A percentile compares a stretch with the other conserved stretches of the same genome.
These are phyloP conservation scores for Globisporangium carolinianum DNA, from an alignment of 352 stramenopile genomes.

Conservation along the genomic window DNA sequence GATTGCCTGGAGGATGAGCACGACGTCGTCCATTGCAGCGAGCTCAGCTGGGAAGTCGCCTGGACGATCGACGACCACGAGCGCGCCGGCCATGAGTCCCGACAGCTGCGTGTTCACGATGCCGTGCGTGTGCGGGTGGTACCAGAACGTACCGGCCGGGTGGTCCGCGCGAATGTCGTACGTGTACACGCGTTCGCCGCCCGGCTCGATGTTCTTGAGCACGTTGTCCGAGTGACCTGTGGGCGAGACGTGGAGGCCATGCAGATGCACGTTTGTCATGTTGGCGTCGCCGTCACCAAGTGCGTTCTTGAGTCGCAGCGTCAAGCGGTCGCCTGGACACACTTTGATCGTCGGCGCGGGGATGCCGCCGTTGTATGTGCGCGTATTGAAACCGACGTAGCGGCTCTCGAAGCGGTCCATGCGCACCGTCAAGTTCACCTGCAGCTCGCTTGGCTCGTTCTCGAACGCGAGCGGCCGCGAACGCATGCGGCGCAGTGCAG, in stretches of 20 bases:
- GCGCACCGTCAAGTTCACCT: constrained; percentile 50
- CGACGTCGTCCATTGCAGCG: constrained; percentile 49
- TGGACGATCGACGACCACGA: constrained; percentile 59
- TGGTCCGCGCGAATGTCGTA: constrained; percentile 69
- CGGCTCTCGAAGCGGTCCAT: constrained; percentile 56
- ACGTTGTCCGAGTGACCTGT: constrained; percentile 53
- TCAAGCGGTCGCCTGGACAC: constrained; percentile 54
- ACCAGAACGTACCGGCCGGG: constrained; percentile 73
- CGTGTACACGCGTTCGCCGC: constrained; percentile 39
- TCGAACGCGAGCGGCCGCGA: constrained; percentile 28
- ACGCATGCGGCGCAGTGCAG: neutral
- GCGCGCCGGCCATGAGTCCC: constrained; percentile 61
- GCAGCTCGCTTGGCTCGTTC: constrained; percentile 36
- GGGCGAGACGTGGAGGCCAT: constrained; percentile 64
- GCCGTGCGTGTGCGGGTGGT: constrained; percentile 70
- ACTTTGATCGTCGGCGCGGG: constrained; percentile 68
- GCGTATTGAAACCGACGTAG: constrained; percentile 71
- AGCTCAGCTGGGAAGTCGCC: constrained; percentile 43
- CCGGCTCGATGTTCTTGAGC: constrained; percentile 40
- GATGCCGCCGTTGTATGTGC: constrained; percentile 61
- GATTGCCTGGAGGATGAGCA: constrained; percentile 62
- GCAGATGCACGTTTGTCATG: constrained; percentile 65
- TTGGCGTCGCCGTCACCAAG: constrained; percentile 42
- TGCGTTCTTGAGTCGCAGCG: constrained; percentile 50
- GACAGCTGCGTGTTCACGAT: constrained; percentile 70